These are phyloP conservation scores for Pichia norvegensis DNA, from an alignment of 1,139 yeast species.

Conservation along the genomic window DNA sequence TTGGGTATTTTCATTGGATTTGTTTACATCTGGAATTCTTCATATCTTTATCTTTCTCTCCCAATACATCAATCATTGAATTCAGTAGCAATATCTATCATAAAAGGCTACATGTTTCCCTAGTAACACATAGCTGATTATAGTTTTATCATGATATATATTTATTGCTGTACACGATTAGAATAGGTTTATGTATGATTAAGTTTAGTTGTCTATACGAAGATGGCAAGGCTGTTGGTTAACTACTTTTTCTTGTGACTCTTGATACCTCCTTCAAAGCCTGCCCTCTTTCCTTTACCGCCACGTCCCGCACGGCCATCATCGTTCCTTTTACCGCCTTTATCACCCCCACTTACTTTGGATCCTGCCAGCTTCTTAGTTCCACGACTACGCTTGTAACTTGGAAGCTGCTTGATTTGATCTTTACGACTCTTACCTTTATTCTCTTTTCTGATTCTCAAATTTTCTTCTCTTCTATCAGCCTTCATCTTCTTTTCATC, in stretches of 20 bases:
- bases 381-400: conserved; percentile 44
- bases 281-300: conserved; percentile 48
- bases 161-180: not conserved
- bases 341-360: conserved; percentile 8
- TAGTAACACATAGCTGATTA: too few relatives aligned
- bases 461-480: conserved; percentile 83
- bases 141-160: not conserved
- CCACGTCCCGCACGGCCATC: not conserved
- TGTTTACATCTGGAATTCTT: not conserved
- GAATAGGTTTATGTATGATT: not conserved
- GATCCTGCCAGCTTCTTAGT: conserved; percentile 11
- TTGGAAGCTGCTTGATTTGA: conserved; percentile 57
- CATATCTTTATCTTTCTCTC: too few relatives aligned
- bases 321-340: not conserved
- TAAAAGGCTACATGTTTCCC: not conserved
- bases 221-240: not conserved
- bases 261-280: conserved; percentile 43
- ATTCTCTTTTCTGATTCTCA: conserved; percentile 71
- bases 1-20: not conserved
- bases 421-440: conserved; percentile 67
- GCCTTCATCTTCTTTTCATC: conserved; percentile 67
- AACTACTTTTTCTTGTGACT: conserved; percentile 13
- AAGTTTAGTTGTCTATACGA: too few relatives aligned
- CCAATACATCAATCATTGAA: too few relatives aligned
- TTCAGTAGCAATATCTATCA: not conserved